Evolutionary conservation across 2,329 filamentous ascomycete genomes (phyloP).

Genomic region (Trichoderma guizhouense): DNA sequence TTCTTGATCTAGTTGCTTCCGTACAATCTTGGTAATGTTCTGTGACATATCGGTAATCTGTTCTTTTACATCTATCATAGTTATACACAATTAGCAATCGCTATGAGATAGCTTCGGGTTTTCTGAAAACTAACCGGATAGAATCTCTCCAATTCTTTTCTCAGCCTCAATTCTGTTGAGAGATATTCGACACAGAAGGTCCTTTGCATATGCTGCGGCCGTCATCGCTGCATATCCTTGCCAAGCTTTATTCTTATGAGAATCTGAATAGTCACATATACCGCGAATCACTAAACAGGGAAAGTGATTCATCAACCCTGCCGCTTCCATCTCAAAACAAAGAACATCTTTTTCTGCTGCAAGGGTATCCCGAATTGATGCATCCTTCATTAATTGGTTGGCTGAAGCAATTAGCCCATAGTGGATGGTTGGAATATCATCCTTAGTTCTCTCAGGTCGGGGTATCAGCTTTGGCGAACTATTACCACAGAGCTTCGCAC

Average conservation of each 20-base stretch:
- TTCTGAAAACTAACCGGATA: background rate
- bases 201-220: background rate
- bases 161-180: background rate
- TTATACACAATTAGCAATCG: background rate
- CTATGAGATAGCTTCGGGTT: background rate
- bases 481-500: too few relatives aligned
- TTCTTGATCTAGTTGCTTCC: background rate
- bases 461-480: too few relatives aligned
- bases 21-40: background rate
- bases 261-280: background rate
- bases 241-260: background rate
- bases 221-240: background rate
- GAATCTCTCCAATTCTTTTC: background rate
- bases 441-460: too few relatives aligned
- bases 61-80: background rate
- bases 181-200: background rate
- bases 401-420: background rate
- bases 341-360: background rate
- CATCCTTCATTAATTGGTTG: background rate
- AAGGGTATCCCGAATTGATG: background rate
- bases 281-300: background rate
- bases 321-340: background rate
- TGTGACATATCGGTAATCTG: background rate
- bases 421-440: background rate
- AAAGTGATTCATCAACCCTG: background rate